Evolutionary conservation across 106 monocot species (phyloP).

Genomic region (Platanthera guangdongensis): DNA sequence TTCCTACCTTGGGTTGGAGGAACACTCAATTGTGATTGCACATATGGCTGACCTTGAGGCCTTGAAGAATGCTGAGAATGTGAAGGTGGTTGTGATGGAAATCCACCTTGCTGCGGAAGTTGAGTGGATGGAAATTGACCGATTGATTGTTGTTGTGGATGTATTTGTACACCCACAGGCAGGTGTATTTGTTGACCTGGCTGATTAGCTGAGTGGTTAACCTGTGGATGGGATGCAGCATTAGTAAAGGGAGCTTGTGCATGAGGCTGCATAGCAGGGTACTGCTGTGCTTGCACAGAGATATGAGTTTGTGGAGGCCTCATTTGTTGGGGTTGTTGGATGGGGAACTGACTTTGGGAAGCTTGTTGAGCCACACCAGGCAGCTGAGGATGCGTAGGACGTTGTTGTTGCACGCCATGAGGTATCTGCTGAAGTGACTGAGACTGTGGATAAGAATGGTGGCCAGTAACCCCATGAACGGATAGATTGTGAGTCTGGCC

Average conservation of each 20-base stretch:
- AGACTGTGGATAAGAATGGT: conserved; percentile 65
- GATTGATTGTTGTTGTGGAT: conserved; percentile 17
- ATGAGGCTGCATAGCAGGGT: conserved; percentile 16
- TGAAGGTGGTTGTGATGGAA: conserved; percentile 19
- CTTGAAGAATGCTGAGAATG: conserved; percentile 28
- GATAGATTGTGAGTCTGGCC: conserved; percentile 35
- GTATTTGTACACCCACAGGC: conserved; percentile 26
- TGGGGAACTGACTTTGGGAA: conserved; percentile 29
- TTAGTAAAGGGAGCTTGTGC: conserved; percentile 22
- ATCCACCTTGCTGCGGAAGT: conserved; percentile 22
- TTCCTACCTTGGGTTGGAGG: conserved; percentile 15
- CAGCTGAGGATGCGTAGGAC: conserved; percentile 35
- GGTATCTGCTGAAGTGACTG: conserved; percentile 28
- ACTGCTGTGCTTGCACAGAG: conserved; percentile 38
- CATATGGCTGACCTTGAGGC: conserved; percentile 24
- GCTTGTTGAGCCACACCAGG: conserved; percentile 16
- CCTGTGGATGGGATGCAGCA: conserved; percentile 31
- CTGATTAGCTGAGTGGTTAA: conserved; percentile 14
- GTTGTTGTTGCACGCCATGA: conserved; percentile 31
- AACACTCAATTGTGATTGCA: conserved; percentile 23
- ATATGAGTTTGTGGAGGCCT: conserved; percentile 31
- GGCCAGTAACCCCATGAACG: conserved; percentile 42
- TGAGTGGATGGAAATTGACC: too few species aligned
- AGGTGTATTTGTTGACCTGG: conserved; percentile 32
- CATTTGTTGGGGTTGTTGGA: conserved; percentile 43